Conservation (phyloP, 257 asterid genomes). For the Solanum etuberosum region DNA sequence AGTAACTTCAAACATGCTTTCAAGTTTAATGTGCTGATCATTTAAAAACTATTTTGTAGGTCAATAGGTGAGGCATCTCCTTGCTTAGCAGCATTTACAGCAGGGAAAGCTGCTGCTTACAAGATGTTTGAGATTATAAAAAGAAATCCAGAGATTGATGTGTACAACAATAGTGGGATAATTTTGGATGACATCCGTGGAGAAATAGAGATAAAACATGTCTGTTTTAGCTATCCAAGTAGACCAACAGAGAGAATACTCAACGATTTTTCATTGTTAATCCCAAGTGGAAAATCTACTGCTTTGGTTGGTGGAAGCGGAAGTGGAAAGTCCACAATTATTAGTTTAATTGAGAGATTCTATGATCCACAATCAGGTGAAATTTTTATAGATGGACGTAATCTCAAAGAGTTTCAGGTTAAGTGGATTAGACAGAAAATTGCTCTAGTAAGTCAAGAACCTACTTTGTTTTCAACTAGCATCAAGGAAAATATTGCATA, state of each 20-base stretch:
- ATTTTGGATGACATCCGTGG: constrained; percentile 46
- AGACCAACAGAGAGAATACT: constrained; percentile 56
- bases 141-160: constrained; percentile 49
- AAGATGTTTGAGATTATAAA: constrained; percentile 63
- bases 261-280: constrained; percentile 43
- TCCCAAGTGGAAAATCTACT: constrained; percentile 40
- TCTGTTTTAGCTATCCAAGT: constrained; percentile 53
- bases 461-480: background rate
- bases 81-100: constrained; percentile 15
- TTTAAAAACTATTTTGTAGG: constrained; percentile 9
- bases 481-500: background rate
- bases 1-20: background rate
- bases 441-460: background rate
- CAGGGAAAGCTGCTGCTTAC: constrained; percentile 33
- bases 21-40: background rate
- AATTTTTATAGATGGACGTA: constrained; percentile 47
- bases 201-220: constrained; percentile 41
- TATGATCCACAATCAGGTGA: constrained; percentile 62
- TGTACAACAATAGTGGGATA: constrained; percentile 35
- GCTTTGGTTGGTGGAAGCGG: constrained; percentile 87
- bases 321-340: constrained; percentile 72
- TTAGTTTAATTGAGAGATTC: constrained; percentile 63
- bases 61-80: constrained; percentile 71
- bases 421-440: background rate
- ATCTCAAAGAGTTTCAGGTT: constrained; percentile 44